phyloP scores from a whole-genome alignment of 2,329 filamentous ascomycete genomes.

The Cytospora piceae region DNA sequence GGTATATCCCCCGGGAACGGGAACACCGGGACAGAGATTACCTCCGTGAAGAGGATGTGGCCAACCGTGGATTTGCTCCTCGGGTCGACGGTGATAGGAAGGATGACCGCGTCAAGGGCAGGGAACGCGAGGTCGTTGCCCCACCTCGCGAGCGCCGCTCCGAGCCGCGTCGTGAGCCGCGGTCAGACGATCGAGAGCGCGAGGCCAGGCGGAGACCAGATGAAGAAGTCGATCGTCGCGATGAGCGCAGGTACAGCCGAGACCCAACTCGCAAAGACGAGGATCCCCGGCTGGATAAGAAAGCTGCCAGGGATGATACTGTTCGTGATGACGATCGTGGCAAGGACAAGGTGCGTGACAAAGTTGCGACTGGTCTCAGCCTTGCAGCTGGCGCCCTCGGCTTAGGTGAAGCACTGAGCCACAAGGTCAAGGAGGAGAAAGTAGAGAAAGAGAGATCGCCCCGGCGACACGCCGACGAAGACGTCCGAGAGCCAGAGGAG shows the following conservation, averaged over 20 bases:
- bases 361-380: conserved; percentile 51
- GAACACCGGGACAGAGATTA: conserved; percentile 46
- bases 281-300: conserved; percentile 32
- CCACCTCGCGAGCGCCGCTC: conserved; percentile 29
- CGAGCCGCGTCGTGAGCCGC: conserved; percentile 30
- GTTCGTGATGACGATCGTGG: conserved; percentile 37
- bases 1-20: conserved; percentile 48
- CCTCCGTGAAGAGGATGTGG: conserved; percentile 52
- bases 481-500: conserved; percentile 34
- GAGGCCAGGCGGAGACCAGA: conserved; percentile 36
- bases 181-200: conserved; percentile 33
- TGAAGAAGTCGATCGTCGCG: conserved; percentile 36
- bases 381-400: conserved; percentile 54
- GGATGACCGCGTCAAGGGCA: conserved; percentile 33
- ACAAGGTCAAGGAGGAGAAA: conserved; percentile 45
- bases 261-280: conserved; percentile 28
- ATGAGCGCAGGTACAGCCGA: conserved; percentile 25
- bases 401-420: conserved; percentile 43
- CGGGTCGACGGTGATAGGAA: conserved; percentile 46
- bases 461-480: conserved; percentile 37
- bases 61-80: conserved; percentile 56
- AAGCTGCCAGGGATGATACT: conserved; percentile 35
- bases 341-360: conserved; percentile 48
- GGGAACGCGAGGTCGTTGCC: conserved; percentile 45
- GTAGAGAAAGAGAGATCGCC: conserved; percentile 39